Evolutionary conservation across 2,329 filamentous ascomycete species (phyloP), one percentile per base, ranked within the genome.

Genomic region (Dactylonectria macrodidyma): DNA sequence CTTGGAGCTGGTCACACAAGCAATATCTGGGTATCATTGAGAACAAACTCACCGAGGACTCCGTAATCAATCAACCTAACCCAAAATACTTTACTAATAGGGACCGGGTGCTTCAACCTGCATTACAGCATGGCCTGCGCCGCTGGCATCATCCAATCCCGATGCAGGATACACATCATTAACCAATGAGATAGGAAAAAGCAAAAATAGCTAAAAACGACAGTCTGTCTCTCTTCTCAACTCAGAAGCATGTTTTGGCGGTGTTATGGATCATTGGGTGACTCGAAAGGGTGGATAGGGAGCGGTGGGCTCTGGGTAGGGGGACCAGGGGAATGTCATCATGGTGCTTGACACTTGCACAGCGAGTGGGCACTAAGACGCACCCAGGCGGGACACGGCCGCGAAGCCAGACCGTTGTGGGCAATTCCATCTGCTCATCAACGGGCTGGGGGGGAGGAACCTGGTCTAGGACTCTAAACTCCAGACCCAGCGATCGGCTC

Each of bases 281-380:
- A 62, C 47, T 52, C 16, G 36, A 59, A 60, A 62, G 38, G 48
- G 59, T 62, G 59, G 57, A 33, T 41, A 56, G 26, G 26, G 26
- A 30, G 41, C 64, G 24, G 59, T 41, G 51, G 57, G 24, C 52
- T 52, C 64, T 66, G 64, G 64, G 64, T 66, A 59, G 36, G 64
- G 64, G 64, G 59, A 66, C 59, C 16, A 62, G 59, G 59, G 61
- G 38, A 55, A 71, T 67, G 73, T 71, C 72, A 75, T 72, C 64
- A 67, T 71, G 64, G 60, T 58, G 54, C 67, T 65, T 64, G 57
- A 57, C 41, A 19, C 16, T 34, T 34, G 26, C 26, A 52, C 50
- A n/a, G n/a, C 16, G 46, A 59, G 59, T 68, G 68, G 66, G 58
- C 65, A 69, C 68, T 61, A 59, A 61, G 59, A 61, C 62, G 63